Evolutionary conservation across 192 early-diverging fungal genomes (phyloP).

Genomic region (Mortierella antarctica): DNA sequence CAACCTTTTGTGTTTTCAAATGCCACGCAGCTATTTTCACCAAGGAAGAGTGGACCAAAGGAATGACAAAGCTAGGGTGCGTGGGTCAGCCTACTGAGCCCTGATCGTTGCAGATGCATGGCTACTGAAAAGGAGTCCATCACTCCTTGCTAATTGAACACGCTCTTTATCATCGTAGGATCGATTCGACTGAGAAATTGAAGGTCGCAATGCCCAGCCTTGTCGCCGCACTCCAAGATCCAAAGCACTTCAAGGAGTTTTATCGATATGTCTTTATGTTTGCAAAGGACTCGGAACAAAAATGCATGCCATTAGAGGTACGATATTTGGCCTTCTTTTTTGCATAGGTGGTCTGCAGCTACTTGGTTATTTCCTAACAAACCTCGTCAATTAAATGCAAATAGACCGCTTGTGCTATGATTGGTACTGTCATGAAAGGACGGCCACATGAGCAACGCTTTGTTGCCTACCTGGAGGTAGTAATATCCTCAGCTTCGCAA

Average conservation of each 20-base stretch:
- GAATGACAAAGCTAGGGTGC: constrained; percentile 39
- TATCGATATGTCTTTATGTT: constrained; percentile 72
- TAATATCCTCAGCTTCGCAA: neutral
- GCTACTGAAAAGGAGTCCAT: too few species aligned
- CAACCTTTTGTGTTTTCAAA: neutral
- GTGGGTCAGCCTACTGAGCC: neutral
- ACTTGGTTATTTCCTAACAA: too few species aligned
- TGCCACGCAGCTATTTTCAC: constrained; percentile 55
- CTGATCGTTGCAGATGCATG: neutral
- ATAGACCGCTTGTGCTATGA: constrained; percentile 64
- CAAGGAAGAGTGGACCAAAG: constrained; percentile 53
- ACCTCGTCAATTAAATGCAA: neutral
- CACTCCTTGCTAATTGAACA: neutral
- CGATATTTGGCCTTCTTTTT: neutral
- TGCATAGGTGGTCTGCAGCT: too few species aligned
- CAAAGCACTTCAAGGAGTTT: constrained; percentile 65
- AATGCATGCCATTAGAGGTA: constrained; percentile 70
- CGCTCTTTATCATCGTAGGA: constrained; percentile 24
- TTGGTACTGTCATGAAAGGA: constrained; percentile 60
- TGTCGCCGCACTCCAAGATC: constrained; percentile 42
- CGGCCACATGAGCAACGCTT: constrained; percentile 60
- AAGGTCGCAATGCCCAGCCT: constrained; percentile 49
- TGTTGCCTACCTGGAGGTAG: constrained; percentile 61
- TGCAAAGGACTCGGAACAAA: constrained; percentile 71
- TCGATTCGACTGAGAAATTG: constrained; percentile 51